These are phyloP conservation scores for Podaxis mareebaensis DNA, from an alignment of 768 basidiomycete genomes.

Conservation along the genomic window DNA sequence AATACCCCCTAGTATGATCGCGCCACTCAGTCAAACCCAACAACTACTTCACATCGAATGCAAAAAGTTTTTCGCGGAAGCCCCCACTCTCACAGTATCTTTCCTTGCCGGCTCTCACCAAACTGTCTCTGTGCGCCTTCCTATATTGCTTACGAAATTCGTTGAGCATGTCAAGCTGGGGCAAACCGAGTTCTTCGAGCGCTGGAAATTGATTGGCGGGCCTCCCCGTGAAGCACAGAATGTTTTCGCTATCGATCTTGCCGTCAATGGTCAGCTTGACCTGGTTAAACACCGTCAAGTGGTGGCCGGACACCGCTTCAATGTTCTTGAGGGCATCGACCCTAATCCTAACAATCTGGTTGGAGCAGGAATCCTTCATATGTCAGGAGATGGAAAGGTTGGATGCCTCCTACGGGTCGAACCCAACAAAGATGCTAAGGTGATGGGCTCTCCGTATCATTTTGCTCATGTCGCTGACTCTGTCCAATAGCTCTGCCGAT, in stretches of 20 bases:
- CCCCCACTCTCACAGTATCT: constrained; percentile 83
- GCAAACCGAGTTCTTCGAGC: constrained; percentile 88
- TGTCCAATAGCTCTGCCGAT: constrained; percentile 73
- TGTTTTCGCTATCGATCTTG: constrained; percentile 80
- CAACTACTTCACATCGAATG: constrained; percentile 95
- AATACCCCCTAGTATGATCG: constrained; percentile 82
- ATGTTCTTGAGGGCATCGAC: constrained; percentile 82
- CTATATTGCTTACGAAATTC: constrained; percentile 89
- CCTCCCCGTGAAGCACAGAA: constrained; percentile 89
- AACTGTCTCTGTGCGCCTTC: constrained; percentile 78
- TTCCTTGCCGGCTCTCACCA: constrained; percentile 94
- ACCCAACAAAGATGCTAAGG: constrained; percentile 95
- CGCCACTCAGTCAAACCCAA: constrained; percentile 85
- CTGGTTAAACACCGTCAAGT: constrained; percentile 71
- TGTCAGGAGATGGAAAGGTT: constrained; percentile 88
- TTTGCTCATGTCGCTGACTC: constrained; percentile 7
- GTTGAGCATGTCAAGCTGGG: constrained; percentile 89
- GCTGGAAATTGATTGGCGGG: constrained; percentile 98
- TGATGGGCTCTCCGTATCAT: constrained; percentile 27
- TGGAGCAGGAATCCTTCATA: constrained; percentile 95
- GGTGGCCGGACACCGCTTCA: constrained; percentile 75
- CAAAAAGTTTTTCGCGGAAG: constrained; percentile 76
- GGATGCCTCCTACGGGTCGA: constrained; percentile 92
- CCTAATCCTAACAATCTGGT: constrained; percentile 94
- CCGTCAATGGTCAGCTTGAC: constrained; percentile 71